Evolutionary conservation across 2,329 filamentous ascomycete genomes (phyloP), one percentile per base, ranked within the genome.

Genomic region (Camptophora hylomeconis): DNA sequence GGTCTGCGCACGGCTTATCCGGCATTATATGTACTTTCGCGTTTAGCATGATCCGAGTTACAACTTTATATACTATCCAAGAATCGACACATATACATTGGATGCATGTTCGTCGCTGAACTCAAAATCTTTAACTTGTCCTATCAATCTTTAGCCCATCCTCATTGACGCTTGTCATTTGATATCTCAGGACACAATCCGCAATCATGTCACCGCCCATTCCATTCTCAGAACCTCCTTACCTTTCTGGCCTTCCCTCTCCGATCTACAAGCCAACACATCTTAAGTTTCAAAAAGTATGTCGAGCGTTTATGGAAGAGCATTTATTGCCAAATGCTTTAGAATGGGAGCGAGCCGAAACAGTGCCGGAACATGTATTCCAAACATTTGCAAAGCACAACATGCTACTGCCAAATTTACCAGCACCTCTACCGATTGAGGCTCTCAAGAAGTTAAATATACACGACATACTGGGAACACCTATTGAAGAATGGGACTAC

Each of bases 401-500:
- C 48, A 80, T 83, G 68, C 54, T 84, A 12, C 52, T 83, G n/a
- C 75, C 78, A 0, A 71, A 69, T 10, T 58, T 84, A 16, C 74
- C 76, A 0, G 67, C 76, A 0, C 78, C 79, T 1, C 50, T 84
- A 11, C 78, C 79, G 0, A 67, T 76, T 1, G 63, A 65, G 26
- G 77, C 75, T 71, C 55, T 82, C 36, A 74, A 74, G 50, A 65
- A 60, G 24, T 45, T 77, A 11, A 76, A 73, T 1, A 73, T 83
- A 24, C 56, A 72, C 33, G 67, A 78, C 42, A 69, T 84, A 21
- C 57, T 75, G 0, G 76, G 75, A 1, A 67, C 67, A 0, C 51
- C 76, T 2, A 68, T 84, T 2, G 77, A 83, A 46, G 75, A 84
- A 15, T 84, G 75, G 56, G 77, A 81, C 45, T 74, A 75, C 40